These are phyloP conservation scores for Amoebophrya sp. DNA, from an alignment of 169 alveolate genomes.

Conservation along the genomic window DNA sequence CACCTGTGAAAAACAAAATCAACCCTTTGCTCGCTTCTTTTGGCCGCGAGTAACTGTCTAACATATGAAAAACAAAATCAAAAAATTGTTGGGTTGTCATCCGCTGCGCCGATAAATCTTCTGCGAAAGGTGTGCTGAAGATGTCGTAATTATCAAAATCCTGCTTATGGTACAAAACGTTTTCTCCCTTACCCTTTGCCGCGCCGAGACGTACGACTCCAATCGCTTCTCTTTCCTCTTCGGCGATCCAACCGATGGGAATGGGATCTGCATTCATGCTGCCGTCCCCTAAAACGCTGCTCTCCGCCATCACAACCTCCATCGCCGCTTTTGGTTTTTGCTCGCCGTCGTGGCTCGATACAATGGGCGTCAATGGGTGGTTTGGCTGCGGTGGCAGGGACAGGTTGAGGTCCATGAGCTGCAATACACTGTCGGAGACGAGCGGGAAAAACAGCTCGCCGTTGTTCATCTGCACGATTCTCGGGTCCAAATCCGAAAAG, in stretches of 20 bases:
- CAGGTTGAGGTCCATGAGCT: constrained; percentile 1
- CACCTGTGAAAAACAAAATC: no score
- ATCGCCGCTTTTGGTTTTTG: no score
- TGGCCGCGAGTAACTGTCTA: no score
- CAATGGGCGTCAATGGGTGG: background rate
- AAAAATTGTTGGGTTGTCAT: no score
- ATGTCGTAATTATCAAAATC: no score
- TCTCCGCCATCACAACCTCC: background rate
- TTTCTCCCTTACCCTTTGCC: background rate
- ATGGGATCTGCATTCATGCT: background rate
- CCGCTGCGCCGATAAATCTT: no score
- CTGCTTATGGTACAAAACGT: no score
- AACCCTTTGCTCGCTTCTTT: no score
- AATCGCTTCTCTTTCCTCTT: background rate
- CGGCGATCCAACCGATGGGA: background rate
- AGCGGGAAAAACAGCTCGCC: background rate
- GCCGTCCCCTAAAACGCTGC: background rate
- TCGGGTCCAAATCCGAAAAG: background rate
- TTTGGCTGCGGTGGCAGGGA: background rate
- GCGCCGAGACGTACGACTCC: no score
- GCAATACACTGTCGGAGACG: background rate
- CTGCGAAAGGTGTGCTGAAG: no score
- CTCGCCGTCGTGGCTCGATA: no score
- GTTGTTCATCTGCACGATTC: background rate
- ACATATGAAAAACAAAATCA: no score